Base-by-base conservation (phyloP, 805 yeast species). In the Metschnikowia similis region DNA sequence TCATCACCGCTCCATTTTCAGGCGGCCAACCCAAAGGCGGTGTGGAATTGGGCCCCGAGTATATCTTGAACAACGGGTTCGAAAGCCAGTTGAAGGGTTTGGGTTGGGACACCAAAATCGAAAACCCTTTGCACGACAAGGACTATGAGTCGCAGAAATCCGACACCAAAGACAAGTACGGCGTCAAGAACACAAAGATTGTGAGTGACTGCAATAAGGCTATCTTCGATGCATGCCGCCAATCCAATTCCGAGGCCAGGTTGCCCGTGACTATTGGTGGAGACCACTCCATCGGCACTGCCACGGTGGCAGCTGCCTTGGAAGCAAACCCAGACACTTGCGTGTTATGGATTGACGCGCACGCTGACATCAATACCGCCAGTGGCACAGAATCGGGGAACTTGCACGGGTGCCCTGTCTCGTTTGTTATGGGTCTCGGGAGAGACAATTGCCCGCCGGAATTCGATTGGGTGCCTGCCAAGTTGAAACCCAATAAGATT, bases 1-100 rank as follows among this genome's bases (percentile, higher is more conserved):
- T 92, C 48, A 81, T 94, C 52, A 75, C 84, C 16, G 97, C 97
- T 0, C 98, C 98, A 47, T 94, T 92, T 69, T 82, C 90, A 35
- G 98, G 97, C 26, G 99, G 99, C 53, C 99, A 92, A 68, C 91
- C 89, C 37, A 88, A 89, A 63, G 79, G 83, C 26, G 99, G 99
- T 55, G 97, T 92, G 36, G 99, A 92, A 63, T 78, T 82, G 45
- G 99, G 97, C 34, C 98, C 99, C n/a, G 79, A 83, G 52, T 85
- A 81, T 66, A 72, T 92, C 56, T 66, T 90, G 42, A 78, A 85
- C 53, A 79, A 81, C 48, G 97, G 97, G 4, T 74, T 92, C 51
- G 73, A 79, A 53, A 56, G 74, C 27, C 86, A 87, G 60, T 64
- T 92, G 48, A 69, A 79, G 54, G 70, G 73, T 1, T 74, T 92